These are phyloP conservation scores for Silene latifolia DNA, from an alignment of 148 eudicot species.

Conservation along the genomic window DNA sequence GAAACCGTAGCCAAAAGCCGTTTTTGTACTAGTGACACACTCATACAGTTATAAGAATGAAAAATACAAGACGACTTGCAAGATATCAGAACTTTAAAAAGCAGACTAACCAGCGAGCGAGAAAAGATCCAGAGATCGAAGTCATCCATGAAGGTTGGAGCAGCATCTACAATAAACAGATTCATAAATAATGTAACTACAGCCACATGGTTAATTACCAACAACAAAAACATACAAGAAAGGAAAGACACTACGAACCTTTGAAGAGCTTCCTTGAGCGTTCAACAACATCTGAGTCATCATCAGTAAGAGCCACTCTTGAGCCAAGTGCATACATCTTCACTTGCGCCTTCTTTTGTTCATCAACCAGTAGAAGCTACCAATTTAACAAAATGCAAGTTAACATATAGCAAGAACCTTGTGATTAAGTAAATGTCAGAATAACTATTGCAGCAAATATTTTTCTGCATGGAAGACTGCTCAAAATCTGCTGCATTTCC, in stretches of 20 bases:
- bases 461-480: too few relatives aligned
- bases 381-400: background rate
- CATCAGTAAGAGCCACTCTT: slow-evolving; percentile 5
- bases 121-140: slow-evolving; percentile 13
- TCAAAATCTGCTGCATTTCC: too few relatives aligned
- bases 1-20: too few relatives aligned
- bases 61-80: too few relatives aligned
- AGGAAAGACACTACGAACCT: slow-evolving; percentile 13
- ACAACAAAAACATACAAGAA: too few relatives aligned
- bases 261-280: slow-evolving; percentile 22
- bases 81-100: too few relatives aligned
- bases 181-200: background rate
- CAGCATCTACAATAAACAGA: slow-evolving; percentile 18
- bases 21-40: too few relatives aligned
- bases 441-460: too few relatives aligned
- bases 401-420: too few relatives aligned
- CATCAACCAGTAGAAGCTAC: slow-evolving; percentile 16
- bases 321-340: slow-evolving; percentile 17
- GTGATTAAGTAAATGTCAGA: too few relatives aligned
- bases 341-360: slow-evolving; percentile 7
- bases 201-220: background rate
- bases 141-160: slow-evolving; percentile 21
- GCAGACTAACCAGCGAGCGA: slow-evolving; percentile 19
- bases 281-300: background rate
- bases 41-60: too few relatives aligned